Evolutionary conservation across 208 protist species (phyloP), one percentile per base, ranked within the genome.

Genomic region (Phytomonas sp.): DNA sequence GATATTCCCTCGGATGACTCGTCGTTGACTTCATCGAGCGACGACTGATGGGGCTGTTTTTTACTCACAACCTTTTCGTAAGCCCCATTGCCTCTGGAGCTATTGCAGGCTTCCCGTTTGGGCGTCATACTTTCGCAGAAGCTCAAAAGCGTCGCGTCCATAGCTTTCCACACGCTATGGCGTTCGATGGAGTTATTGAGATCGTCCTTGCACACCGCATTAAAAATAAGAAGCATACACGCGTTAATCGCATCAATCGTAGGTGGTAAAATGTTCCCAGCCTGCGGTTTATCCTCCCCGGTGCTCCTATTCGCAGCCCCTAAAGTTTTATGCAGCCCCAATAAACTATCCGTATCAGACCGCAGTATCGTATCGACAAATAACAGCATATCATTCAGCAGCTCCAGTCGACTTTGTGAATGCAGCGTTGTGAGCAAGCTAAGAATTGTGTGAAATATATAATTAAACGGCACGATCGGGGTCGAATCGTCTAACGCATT

Each of bases 191-290:
- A 64, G 14, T 16, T 37, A 23, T 64, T 77, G 32, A 93, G 74
- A 70, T 94, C 88, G 6, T 83, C 71, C 3, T 82, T 81, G 59
- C 88, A 94, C 29, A 86, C 75, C 26, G 87, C 65, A 74, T 94
- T 83, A 69, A 94, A 92, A 14, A 92, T 52, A 11, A 83, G 77
- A 49, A 82, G 76, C 29, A 75, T 79, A 14, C 86, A 76, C 1
- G 79, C 73, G 66, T 84, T 92, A 61, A 94, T 72, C 7, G 88
- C 88, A 66, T 89, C 78, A 16, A 90, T 76, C 0, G 74, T 74
- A 26, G 62, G 26, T 7, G 63, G 19, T 5, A 37, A 32, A 14
- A 62, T 71, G 29, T 14, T 4, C 36, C 70, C 10, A n/a, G 10
- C 16, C 26, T 37, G 67, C 0, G 23, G 59, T 49, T 11, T 62